Evolutionary conservation across 164 flowering plant genomes (phyloP), one percentile per base, ranked within the genome.

Genomic region (Buxus sempervirens): DNA sequence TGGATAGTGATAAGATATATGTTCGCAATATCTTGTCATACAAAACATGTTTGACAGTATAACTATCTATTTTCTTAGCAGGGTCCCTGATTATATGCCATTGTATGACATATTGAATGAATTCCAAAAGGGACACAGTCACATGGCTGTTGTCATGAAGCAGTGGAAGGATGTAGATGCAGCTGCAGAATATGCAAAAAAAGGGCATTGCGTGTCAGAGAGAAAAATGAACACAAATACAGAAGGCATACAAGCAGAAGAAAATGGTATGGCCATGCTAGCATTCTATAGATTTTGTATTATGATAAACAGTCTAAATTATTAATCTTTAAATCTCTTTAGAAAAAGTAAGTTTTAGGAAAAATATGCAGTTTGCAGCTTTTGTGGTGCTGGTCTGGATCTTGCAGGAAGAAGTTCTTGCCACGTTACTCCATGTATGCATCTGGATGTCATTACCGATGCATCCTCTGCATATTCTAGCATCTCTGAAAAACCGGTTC

Each of bases 51-150:
- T 32, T 21, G 51, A 45, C 18, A 1, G 51, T 15, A 19, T 42
- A 20, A 42, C 56, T 53, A 13, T 54, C 32, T 20, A 36, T 54
- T 70, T 22, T 23, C 72, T 61, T 70, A 53, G 49, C 78, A 86
- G 93, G 78, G 84, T 88, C 5, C 70, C 62, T 72, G 86, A 80
- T 58, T 48, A 54, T 61, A 32, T 78, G 68, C 88, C 91, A 22
- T 70, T 89, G 27, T 89, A 89, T 72, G 91, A 83, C 27, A 79
- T 89, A 41, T 67, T 89, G 58, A 85, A 87, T 71, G 82, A 75
- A 58, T 89, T 89, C 58, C 90, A 83, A 66, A 82, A 78, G 76
- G 91, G 91, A 45, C 83, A 81, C n/a, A 87, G 90, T 76, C 91
- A 89, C 71, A 87, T 89, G 91, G 88, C 87, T 9, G 83, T 81